Evolutionary conservation across 2,329 filamentous ascomycete genomes (phyloP), one percentile per base, ranked within the genome.

Genomic region (Calonectria multiphialidica): DNA sequence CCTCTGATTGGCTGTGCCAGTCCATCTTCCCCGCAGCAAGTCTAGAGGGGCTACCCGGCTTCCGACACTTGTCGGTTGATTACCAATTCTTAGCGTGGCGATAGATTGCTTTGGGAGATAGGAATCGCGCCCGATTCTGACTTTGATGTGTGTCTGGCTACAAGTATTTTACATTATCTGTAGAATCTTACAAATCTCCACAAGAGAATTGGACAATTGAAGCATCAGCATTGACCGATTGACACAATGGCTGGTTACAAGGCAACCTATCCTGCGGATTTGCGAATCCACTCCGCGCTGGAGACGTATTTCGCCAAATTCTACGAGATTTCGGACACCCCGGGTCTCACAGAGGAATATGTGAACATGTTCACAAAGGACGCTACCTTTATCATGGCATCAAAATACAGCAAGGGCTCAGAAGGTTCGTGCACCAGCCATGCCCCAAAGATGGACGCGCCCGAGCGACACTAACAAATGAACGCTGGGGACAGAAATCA

Each of bases 261-360:
- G 18, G 42, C 67, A n/a, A 42, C 45, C 12, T 64, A 63, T 25
- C 71, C 71, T 7, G 25, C 53, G 13, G 67, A 40, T 18, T 12
- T 70, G 40, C 45, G 21, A 37, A 76, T 80, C 35, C 70, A 78
- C 57, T 70, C 75, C 0, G 75, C 74, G 16, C 76, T 80, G 25
- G 73, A 77, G 18, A 42, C 67, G 15, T 83, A 82, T 68, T 79
- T 83, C 28, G 35, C 62, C 28, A 70, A 66, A 76, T 83, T 83
- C 70, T 83, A 81, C 72, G 66, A 66, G 13, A 72, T 78, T 28
- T 82, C 81, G 2, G 82, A 83, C 62, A 81, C 73, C 0, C 79
- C 81, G 0, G 77, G 76, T 16, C 75, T 73, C 7, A 78, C 81
- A 55, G 79, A 82, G 8, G 61, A 75, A 23, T 83, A 83, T 61